Conservation (phyloP, 129 eudicot genomes). For the Cynara cardunculus region DNA sequence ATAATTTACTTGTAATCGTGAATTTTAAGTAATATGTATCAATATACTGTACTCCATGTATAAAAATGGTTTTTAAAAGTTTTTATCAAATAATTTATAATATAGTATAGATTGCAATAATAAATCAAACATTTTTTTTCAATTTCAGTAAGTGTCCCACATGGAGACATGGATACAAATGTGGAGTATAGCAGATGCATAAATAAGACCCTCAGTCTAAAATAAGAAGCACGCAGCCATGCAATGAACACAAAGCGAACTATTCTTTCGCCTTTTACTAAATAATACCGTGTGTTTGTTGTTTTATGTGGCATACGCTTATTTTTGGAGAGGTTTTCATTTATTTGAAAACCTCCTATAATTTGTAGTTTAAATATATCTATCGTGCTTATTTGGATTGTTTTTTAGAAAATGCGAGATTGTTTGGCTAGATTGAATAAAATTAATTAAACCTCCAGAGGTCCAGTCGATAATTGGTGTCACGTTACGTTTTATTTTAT, state of each 20-base stretch:
- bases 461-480: too few relatives aligned
- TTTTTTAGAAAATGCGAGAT: too few relatives aligned
- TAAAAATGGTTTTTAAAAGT: too few relatives aligned
- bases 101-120: too few relatives aligned
- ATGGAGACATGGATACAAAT: neutral
- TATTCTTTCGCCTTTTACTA: slow-evolving; percentile 89
- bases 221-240: neutral
- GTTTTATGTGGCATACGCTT: slow-evolving; percentile 31
- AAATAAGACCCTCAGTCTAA: neutral
- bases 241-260: slow-evolving; percentile 67
- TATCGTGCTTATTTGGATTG: slow-evolving; percentile 37
- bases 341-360: neutral
- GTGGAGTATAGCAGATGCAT: neutral
- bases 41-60: too few relatives aligned
- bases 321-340: slow-evolving; percentile 32
- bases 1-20: too few relatives aligned
- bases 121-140: neutral
- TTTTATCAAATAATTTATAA: too few relatives aligned
- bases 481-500: too few relatives aligned
- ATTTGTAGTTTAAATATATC: neutral
- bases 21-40: too few relatives aligned
- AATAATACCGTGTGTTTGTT: slow-evolving; percentile 68
- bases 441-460: too few relatives aligned
- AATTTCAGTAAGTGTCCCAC: neutral
- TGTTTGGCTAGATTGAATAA: too few relatives aligned